Conservation (phyloP, 148 eudicot genomes). For the Talinum fruticosum region DNA sequence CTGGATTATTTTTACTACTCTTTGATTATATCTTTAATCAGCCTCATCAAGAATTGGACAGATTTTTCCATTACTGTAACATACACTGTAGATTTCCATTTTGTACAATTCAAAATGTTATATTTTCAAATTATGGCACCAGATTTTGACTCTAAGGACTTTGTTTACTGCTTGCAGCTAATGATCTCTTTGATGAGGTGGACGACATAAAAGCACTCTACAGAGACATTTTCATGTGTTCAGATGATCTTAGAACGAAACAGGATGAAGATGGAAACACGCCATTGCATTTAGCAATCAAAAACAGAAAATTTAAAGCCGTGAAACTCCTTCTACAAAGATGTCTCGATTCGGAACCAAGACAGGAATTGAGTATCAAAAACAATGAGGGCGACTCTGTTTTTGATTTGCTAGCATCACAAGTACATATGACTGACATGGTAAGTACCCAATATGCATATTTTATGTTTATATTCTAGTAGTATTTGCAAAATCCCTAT, state of each 20-base stretch:
- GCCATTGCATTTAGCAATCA: neutral
- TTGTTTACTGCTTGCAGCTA: neutral
- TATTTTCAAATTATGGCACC: too few species aligned
- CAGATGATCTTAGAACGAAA: neutral
- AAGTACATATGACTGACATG: neutral
- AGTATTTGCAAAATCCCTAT: too few species aligned
- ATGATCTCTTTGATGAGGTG: neutral
- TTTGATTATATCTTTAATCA: too few species aligned
- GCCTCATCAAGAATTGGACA: too few species aligned
- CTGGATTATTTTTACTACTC: too few species aligned
- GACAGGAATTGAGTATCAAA: neutral
- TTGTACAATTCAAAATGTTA: too few species aligned
- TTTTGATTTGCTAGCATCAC: neutral
- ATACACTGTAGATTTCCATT: too few species aligned
- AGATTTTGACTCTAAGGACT: neutral
- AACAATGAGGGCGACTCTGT: neutral
- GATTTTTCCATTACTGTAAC: too few species aligned
- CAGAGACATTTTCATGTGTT: neutral
- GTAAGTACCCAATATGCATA: neutral
- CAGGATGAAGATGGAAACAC: neutral
- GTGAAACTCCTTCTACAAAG: neutral
- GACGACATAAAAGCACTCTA: neutral
- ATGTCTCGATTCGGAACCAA: neutral
- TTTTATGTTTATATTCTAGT: too few species aligned
- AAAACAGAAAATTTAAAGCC: neutral